These are phyloP conservation scores for Sarcodon sp. DNA, from an alignment of 768 basidiomycete genomes.

Conservation along the genomic window DNA sequence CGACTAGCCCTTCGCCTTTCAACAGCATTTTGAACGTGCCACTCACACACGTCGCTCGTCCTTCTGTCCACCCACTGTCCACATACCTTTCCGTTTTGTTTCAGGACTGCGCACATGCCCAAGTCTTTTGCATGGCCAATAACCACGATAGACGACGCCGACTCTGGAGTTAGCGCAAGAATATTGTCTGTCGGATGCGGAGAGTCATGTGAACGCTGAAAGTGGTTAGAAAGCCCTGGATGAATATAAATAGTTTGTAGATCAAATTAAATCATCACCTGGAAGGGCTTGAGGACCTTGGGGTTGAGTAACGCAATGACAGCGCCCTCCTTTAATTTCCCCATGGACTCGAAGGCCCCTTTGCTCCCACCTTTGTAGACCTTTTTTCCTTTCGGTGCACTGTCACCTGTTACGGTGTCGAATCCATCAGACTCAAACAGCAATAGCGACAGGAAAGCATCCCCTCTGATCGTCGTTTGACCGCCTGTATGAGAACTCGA, in stretches of 20 bases:
- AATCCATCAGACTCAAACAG: conserved; percentile 81
- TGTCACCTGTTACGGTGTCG: conserved; percentile 31
- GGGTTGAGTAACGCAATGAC: conserved; percentile 89
- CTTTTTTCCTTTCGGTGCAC: conserved; percentile 34
- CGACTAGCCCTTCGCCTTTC: conserved; percentile 60
- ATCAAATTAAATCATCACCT: conserved; percentile 30
- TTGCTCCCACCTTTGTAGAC: conserved; percentile 81
- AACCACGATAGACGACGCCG: conserved; percentile 65
- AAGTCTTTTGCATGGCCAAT: conserved; percentile 83
- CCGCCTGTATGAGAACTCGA: conserved; percentile 35
- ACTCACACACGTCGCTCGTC: conserved; percentile 81
- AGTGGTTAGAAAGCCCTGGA: background rate
- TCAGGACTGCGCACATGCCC: conserved; percentile 68
- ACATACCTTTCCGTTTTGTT: conserved; percentile 72
- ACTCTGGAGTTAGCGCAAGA: conserved; percentile 79
- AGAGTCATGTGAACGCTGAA: conserved; percentile 32
- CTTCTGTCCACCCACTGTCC: conserved; percentile 89
- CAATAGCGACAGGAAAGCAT: conserved; percentile 71
- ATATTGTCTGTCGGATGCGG: conserved; percentile 76
- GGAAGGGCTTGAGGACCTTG: conserved; percentile 72
- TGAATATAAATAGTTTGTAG: background rate
- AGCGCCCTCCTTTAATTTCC: conserved; percentile 78
- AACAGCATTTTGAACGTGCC: conserved; percentile 76
- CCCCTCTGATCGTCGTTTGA: conserved; percentile 55
- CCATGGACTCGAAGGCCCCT: conserved; percentile 84